Conservation (phyloP, 805 yeast genomes). For the Ogataea trehalophila region DNA sequence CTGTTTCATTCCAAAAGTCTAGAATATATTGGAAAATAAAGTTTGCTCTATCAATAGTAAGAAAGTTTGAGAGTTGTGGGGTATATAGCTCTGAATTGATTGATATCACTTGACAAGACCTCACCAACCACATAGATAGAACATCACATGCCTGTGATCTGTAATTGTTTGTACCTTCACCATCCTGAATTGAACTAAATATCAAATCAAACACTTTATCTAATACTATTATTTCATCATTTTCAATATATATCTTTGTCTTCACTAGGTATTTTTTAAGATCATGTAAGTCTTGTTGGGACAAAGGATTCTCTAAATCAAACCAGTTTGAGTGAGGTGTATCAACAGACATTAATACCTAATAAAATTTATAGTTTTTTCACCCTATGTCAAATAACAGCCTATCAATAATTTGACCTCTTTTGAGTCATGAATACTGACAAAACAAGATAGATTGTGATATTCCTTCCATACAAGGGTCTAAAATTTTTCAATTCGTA, state of each 20-base stretch:
- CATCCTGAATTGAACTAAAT: constrained; percentile 26
- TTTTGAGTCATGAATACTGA: no score
- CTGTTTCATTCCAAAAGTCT: constrained; percentile 68
- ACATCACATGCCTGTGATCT: constrained; percentile 52
- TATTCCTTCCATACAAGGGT: no score
- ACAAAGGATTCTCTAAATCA: constrained; percentile 1
- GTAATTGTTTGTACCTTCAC: constrained; percentile 32
- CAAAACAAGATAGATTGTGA: no score
- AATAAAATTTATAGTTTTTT: no score
- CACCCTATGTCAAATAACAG: no score
- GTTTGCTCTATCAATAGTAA: constrained; percentile 22
- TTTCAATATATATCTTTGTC: constrained; percentile 4
- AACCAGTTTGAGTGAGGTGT: background rate
- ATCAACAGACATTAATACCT: no score
- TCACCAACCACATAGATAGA: constrained; percentile 57
- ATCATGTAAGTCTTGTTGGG: constrained; percentile 3
- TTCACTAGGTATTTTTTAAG: constrained; percentile 18
- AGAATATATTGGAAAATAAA: constrained; percentile 47
- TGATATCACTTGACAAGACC: constrained; percentile 41
- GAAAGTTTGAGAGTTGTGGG: constrained; percentile 1
- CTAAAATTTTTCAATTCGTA: no score
- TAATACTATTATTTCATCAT: constrained; percentile 2
- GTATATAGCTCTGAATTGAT: background rate
- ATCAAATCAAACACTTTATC: constrained; percentile 24
- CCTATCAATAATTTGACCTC: no score